phyloP scores from a whole-genome alignment of 1,284 basidiomycete genomes.

The Mycena sp. region DNA sequence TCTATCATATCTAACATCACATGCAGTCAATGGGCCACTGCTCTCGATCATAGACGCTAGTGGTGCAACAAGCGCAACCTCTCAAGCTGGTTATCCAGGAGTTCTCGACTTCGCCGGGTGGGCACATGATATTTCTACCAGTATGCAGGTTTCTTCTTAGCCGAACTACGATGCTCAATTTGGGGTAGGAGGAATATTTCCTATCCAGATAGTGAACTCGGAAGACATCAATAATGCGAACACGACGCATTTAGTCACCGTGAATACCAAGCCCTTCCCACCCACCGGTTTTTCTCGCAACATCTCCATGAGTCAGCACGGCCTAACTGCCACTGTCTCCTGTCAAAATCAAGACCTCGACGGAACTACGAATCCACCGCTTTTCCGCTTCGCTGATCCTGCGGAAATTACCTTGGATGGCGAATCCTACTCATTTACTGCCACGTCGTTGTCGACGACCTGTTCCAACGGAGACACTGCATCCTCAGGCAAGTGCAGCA shows the following conservation, averaged over 20 bases:
- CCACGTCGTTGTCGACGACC: neutral
- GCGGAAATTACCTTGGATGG: neutral
- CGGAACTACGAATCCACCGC: neutral
- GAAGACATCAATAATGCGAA: neutral
- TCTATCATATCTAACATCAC: neutral
- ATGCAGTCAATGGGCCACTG: neutral
- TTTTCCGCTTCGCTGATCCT: neutral
- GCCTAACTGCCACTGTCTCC: neutral
- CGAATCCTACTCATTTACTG: neutral
- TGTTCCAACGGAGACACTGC: neutral
- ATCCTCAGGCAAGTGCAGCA: too few relatives aligned
- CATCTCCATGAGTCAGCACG: slow-evolving; percentile 1
- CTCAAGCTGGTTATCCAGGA: neutral
- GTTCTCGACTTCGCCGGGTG: neutral
- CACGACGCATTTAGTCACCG: neutral
- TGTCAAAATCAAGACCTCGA: neutral
- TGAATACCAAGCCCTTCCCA: neutral
- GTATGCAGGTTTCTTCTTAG: neutral
- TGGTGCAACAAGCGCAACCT: neutral
- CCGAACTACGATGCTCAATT: neutral
- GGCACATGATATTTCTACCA: neutral
- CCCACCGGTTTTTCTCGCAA: neutral
- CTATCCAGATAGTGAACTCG: neutral
- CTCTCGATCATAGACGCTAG: neutral
- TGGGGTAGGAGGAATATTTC: neutral